A percentile compares a stretch with the other conserved stretches of the same genome.
Evolutionary conservation across 768 basidiomycete species (phyloP).

Genomic region (Collybia sp.): DNA sequence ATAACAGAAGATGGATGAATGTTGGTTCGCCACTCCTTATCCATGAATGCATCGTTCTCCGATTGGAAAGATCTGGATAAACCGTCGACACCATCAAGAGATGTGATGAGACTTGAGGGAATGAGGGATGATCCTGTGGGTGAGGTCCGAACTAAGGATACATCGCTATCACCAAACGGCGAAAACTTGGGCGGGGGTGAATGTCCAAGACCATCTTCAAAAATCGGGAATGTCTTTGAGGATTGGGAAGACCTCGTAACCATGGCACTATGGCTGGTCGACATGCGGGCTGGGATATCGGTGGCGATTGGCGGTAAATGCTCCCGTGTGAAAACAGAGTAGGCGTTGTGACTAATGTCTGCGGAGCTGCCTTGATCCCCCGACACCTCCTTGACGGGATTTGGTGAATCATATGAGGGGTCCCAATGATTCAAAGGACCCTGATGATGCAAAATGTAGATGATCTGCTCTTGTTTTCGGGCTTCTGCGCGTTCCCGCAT

Average conservation of each 20-base stretch:
- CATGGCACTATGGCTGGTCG: conserved; percentile 22
- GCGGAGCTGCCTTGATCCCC: conserved; percentile 4
- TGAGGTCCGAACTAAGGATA: conserved; percentile 16
- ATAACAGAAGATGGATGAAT: conserved; percentile 8
- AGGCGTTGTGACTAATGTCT: conserved; percentile 5
- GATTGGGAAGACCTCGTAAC: conserved; percentile 15
- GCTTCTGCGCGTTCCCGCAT: conserved; percentile 56
- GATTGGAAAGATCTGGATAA: conserved; percentile 45
- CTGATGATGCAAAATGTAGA: conserved; percentile 21
- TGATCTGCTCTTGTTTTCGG: conserved; percentile 35
- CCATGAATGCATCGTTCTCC: conserved; percentile 47
- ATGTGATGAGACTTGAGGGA: conserved; percentile 50
- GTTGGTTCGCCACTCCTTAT: conserved; percentile 43
- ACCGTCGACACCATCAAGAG: conserved; percentile 39
- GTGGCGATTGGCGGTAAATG: conserved; percentile 10
- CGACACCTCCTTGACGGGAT: conserved; percentile 7
- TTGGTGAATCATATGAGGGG: conserved; percentile 10
- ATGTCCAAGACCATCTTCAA: conserved; percentile 31
- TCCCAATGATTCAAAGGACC: conserved; percentile 13
- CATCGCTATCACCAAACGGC: conserved; percentile 47
- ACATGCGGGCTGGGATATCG: conserved; percentile 19
- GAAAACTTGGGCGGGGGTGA: conserved; percentile 35
- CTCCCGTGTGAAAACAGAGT: not conserved
- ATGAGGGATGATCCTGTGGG: conserved; percentile 47
- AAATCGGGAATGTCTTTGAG: conserved; percentile 34